Evolutionary conservation across 1,284 basidiomycete genomes (phyloP), one percentile per base, ranked within the genome.

Genomic region (Tilletia setariae): DNA sequence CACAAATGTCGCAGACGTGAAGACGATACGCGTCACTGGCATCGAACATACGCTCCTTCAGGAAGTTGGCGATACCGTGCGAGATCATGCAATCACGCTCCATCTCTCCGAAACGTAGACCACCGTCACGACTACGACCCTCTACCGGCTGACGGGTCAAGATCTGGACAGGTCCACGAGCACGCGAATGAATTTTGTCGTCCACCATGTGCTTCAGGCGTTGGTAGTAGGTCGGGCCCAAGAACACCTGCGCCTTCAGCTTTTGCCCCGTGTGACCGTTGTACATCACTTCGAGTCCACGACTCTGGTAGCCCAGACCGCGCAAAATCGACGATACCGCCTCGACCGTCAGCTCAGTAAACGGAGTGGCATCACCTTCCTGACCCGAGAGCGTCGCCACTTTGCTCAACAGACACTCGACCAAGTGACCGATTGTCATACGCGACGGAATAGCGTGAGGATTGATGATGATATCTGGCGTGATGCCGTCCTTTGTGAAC

Each of bases 81-180:
- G 95, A 96, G 74, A 99, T 97, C 96, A 99, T 98, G 84, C 95
- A 98, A 88, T 98, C 94, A 83, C 93, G 91, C 83, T 99, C 95
- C 96, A 99, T 99, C 87, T 99, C 96, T 87, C 95, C 96, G 87
- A 99, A 98, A 79, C 96, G 93, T 75, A 99, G 85, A 84, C 96
- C 96, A 87, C 96, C 96, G 81, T 98, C 96, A 84, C 96, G 89
- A 87, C 90, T 93, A 84, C 96, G 89, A 89, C 96, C 96, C 83
- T 98, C 96, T n/a, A 98, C 96, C 4, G 95, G 96, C 83, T 99
- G 96, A 64, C 96, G 87, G 23, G 95, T 98, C 78, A 99, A 84
- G 79, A 98, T 98, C 84, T 98, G 96, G 9, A 98, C 92, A 3
- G 96, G 96, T 19, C 96, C 96, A 83, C 96, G 86, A 16, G 96